Evolutionary conservation across 169 alveolate species (phyloP).

Genomic region (Eimeria acervulina): DNA sequence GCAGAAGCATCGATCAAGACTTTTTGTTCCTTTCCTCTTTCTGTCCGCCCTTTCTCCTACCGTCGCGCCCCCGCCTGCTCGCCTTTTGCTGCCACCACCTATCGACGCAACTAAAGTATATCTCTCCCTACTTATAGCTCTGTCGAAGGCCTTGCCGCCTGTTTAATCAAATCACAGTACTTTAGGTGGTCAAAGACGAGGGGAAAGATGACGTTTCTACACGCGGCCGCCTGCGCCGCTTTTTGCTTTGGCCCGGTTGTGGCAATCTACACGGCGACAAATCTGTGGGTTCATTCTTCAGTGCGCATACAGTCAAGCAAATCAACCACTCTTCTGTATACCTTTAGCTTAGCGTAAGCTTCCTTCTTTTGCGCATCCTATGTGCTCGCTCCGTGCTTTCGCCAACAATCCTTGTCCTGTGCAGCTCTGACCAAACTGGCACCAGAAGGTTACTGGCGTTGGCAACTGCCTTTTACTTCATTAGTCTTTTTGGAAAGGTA

Average conservation of each 20-base stretch:
- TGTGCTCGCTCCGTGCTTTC: background rate
- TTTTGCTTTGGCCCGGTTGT: constrained; percentile 75
- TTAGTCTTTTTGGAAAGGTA: constrained; percentile 53
- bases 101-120: background rate
- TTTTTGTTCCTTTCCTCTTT: background rate
- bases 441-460: constrained; percentile 63
- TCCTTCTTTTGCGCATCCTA: background rate
- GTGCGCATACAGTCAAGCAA: background rate
- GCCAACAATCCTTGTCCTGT: background rate
- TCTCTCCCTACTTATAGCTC: background rate
- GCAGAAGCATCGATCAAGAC: background rate
- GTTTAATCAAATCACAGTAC: background rate
- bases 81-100: background rate
- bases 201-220: constrained; percentile 64
- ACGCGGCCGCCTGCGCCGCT: constrained; percentile 67
- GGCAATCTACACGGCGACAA: constrained; percentile 74
- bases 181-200: background rate
- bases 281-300: constrained; percentile 15
- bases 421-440: constrained; percentile 79
- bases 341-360: background rate
- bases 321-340: background rate
- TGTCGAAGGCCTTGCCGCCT: background rate
- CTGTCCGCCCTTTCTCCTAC: background rate
- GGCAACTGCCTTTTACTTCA: constrained; percentile 61
- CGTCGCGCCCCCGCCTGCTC: background rate